Conservation (phyloP, 805 yeast species). For the Candida nonsorbophila region DNA sequence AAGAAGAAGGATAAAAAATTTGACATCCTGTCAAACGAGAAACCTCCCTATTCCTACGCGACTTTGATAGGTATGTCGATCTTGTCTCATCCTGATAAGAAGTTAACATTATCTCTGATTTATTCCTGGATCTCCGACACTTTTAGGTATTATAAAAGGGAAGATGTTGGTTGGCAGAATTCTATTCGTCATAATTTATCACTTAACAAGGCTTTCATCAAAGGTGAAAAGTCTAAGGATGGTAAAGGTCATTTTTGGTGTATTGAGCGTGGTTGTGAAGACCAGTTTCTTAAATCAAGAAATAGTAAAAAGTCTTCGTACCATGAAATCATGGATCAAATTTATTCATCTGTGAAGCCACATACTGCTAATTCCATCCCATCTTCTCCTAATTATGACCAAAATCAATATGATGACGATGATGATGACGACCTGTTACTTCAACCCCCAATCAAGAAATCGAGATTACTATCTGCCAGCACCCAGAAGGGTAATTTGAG, state of each 20-base stretch:
- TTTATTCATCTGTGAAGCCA: constrained; percentile 8
- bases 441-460: constrained; percentile 13
- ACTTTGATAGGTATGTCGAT: constrained; percentile 91
- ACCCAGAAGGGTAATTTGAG: too few relatives aligned
- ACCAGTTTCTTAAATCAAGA: constrained; percentile 67
- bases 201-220: constrained; percentile 86
- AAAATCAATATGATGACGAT: constrained; percentile 12
- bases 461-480: constrained; percentile 1
- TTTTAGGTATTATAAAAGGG: constrained; percentile 74
- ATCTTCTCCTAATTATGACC: constrained; percentile 23
- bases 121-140: constrained; percentile 89
- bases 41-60: constrained; percentile 95
- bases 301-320: constrained; percentile 40
- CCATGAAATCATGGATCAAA: constrained; percentile 41
- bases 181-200: constrained; percentile 93
- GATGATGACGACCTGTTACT: constrained; percentile 8
- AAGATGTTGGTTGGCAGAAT: constrained; percentile 96
- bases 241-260: constrained; percentile 94
- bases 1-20: constrained; percentile 32
- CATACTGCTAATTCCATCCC: constrained; percentile 20
- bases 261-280: constrained; percentile 77
- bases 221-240: constrained; percentile 85
- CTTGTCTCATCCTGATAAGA: constrained; percentile 59
- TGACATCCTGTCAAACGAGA: constrained; percentile 50
- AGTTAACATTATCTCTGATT: constrained; percentile 54